These are phyloP conservation scores for Salix brachista DNA, from an alignment of 345 rosid species.

Conservation along the genomic window DNA sequence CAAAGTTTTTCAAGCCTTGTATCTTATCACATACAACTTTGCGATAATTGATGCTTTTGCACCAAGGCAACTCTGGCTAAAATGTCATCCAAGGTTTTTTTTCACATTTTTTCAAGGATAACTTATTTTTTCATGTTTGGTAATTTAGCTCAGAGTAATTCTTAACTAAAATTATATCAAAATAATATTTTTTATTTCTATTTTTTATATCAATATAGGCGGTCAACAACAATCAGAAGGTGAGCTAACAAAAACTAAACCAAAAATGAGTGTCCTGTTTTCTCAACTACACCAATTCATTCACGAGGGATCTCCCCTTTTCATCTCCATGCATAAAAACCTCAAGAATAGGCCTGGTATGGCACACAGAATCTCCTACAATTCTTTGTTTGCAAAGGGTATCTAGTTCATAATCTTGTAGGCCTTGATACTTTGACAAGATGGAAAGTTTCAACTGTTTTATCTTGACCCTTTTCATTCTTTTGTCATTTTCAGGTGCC, in stretches of 20 bases:
- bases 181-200: too few species aligned
- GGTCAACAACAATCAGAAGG: background rate
- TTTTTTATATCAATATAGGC: background rate
- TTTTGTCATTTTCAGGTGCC: constrained; percentile 12
- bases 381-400: background rate
- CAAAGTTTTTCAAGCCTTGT: too few species aligned
- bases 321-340: background rate
- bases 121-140: too few species aligned
- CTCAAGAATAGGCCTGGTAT: background rate
- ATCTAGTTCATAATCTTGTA: background rate
- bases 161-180: too few species aligned
- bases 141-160: too few species aligned
- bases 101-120: too few species aligned
- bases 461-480: constrained; percentile 1
- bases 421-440: background rate
- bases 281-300: background rate
- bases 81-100: too few species aligned
- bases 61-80: too few species aligned
- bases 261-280: background rate
- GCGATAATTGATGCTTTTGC: too few species aligned
- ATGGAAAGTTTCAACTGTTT: constrained; percentile 6
- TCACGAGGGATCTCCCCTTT: background rate
- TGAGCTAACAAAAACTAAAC: background rate
- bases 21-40: too few species aligned
- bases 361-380: background rate